A percentile compares a stretch with the other conserved stretches of the same genome.
Evolutionary conservation across 495 filamentous ascomycete genomes (phyloP).

Genomic region (Talaromyces liani): DNA sequence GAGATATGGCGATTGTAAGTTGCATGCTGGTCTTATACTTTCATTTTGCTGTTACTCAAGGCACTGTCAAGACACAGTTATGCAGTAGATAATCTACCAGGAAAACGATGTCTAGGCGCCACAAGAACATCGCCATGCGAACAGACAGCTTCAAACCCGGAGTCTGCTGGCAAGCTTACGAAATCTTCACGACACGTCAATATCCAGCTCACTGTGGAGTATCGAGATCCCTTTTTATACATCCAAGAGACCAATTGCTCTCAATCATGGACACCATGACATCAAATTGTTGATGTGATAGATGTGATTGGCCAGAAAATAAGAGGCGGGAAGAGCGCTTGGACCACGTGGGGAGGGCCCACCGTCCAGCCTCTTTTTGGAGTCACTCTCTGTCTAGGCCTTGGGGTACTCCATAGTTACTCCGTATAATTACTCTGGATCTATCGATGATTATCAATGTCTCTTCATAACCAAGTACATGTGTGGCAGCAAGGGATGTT

Average conservation of each 20-base stretch:
- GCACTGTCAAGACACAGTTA: not conserved
- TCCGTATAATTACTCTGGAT: not conserved
- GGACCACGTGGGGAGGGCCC: not conserved
- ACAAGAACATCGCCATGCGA: not conserved
- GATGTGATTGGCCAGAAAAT: not conserved
- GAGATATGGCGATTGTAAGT: not conserved
- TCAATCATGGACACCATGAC: not conserved
- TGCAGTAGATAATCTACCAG: not conserved
- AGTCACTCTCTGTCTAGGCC: not conserved
- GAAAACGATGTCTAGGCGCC: not conserved
- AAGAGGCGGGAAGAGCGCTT: not conserved
- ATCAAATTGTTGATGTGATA: not conserved
- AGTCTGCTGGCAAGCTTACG: not conserved
- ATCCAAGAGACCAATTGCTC: not conserved
- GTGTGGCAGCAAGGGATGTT: not conserved
- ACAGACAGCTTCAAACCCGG: not conserved
- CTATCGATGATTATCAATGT: not conserved
- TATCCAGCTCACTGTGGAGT: not conserved
- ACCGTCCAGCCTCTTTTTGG: conserved; percentile 3
- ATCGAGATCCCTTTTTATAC: not conserved
- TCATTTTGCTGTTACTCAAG: not conserved
- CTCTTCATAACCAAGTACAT: not conserved
- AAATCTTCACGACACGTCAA: not conserved
- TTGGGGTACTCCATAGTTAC: too few relatives aligned
- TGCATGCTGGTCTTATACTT: not conserved